Conservation (phyloP, 768 basidiomycete species). For the Mycena crocata region DNA sequence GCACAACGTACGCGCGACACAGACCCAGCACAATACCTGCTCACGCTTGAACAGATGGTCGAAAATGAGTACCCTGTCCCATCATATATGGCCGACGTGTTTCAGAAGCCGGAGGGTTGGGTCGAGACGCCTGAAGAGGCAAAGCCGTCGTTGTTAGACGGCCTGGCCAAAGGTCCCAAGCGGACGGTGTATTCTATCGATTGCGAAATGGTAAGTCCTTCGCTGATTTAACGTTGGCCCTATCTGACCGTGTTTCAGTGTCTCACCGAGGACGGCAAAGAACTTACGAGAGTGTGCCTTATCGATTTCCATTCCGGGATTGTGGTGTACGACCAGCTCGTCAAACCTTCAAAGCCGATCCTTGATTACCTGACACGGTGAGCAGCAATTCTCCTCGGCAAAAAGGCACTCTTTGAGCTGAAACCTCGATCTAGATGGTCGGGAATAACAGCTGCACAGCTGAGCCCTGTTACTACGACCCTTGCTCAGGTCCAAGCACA, state of each 20-base stretch:
- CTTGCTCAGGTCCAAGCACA: constrained; percentile 82
- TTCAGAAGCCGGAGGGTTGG: constrained; percentile 78
- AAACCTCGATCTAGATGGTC: constrained; percentile 76
- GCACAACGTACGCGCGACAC: constrained; percentile 72
- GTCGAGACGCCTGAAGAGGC: constrained; percentile 77
- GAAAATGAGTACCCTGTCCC: constrained; percentile 95
- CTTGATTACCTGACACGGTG: constrained; percentile 94
- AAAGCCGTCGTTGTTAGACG: constrained; percentile 44
- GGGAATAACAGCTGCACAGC: constrained; percentile 85
- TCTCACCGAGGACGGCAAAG: constrained; percentile 89
- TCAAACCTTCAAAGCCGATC: constrained; percentile 88
- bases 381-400: constrained; percentile 25
- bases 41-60: constrained; percentile 88
- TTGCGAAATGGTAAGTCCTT: constrained; percentile 89
- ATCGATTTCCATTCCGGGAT: constrained; percentile 80
- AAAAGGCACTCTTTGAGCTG: not conserved
- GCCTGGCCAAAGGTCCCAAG: constrained; percentile 41
- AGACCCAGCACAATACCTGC: constrained; percentile 76
- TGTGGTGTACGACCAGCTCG: constrained; percentile 89
- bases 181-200: constrained; percentile 85
- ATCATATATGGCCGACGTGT: constrained; percentile 82
- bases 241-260: constrained; percentile 62
- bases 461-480: constrained; percentile 79
- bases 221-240: not conserved
- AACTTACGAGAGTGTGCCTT: constrained; percentile 86